Base-by-base conservation (phyloP, 1,284 basidiomycete genomes). In the Thecaphora frezii region DNA sequence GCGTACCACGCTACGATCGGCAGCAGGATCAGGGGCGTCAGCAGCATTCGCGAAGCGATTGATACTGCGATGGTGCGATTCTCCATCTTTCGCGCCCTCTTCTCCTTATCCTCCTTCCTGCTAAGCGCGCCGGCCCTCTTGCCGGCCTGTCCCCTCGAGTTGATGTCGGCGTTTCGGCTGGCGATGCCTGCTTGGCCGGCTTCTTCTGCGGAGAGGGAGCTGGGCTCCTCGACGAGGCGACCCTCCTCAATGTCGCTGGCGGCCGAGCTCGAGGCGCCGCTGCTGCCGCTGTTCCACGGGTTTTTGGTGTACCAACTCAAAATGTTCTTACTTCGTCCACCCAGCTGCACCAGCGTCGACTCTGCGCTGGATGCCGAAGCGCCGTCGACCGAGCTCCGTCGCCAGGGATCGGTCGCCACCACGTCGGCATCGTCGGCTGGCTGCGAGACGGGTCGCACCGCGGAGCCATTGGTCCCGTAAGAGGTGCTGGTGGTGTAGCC, bases 51-150 rank as follows among this genome's bases (percentile, higher is more conserved):
- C 50, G 88, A 84, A 19, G 86, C 48, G 21, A 94, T 85, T 4
- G 90, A 86, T 16, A 96, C 85, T 25, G 88, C 79, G 19, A 97
- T 87, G 4, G 93, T 92, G 75, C 84, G 85, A 44, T 87, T 87
- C 30, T 75, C 68, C 66, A 71, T 71, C 21, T 48, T 54, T 9
- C 28, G 14, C 2, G 30, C 49, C 19, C 51, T 47, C 28, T 36
- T 48, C 22, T 36, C 46, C 5, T 18, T 19, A 13, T 23, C 36
- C n/a, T 48, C 45, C n/a, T 50, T 49, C 33, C 54, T 58, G 28
- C 50, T 25, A 18, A 55, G 19, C 5, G 58, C 53, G 42, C 56
- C 54, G 16, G 60, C 58, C 19, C 40, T 46, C 3, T 58, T 51
- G 1, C 64, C 58, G 0, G 55, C 58, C 2, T 49, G 51, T 33